A percentile compares a stretch with the other conserved stretches of the same genome.
These are phyloP conservation scores for Calonectria leucothoes DNA, from an alignment of 2,329 filamentous ascomycete genomes.

Conservation along the genomic window DNA sequence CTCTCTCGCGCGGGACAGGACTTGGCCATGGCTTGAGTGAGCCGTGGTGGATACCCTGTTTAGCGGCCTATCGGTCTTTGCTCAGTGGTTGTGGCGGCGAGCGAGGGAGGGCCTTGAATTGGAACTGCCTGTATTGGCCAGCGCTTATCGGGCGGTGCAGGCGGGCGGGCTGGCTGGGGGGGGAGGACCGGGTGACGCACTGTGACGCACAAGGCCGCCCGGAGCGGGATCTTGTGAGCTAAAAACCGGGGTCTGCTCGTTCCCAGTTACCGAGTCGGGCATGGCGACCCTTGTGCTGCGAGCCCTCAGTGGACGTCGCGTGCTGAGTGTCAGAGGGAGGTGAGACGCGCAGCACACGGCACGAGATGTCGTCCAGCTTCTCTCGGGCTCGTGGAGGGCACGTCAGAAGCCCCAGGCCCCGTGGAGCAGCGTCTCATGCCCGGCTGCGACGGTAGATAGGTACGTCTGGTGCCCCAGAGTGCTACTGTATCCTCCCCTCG, in stretches of 20 bases:
- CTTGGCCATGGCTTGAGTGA: background rate
- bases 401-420: background rate
- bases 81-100: background rate
- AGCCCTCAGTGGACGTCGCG: background rate
- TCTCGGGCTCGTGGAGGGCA: background rate
- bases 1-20: background rate
- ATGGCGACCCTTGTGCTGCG: conserved; percentile 1
- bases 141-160: conserved; percentile 33
- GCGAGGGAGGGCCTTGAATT: conserved; percentile 31
- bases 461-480: background rate
- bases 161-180: background rate
- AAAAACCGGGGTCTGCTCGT: conserved; percentile 33
- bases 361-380: background rate
- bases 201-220: conserved; percentile 34
- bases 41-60: background rate
- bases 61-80: conserved; percentile 3
- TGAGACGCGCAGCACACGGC: background rate
- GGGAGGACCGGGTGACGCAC: conserved; percentile 12
- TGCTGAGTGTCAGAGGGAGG: background rate
- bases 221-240: conserved; percentile 40
- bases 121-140: conserved; percentile 36
- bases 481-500: background rate
- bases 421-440: background rate
- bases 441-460: background rate
- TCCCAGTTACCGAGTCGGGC: conserved; percentile 7